These are phyloP conservation scores for Magnolia changhungtana DNA, from an alignment of 164 flowering plant species.

Conservation along the genomic window DNA sequence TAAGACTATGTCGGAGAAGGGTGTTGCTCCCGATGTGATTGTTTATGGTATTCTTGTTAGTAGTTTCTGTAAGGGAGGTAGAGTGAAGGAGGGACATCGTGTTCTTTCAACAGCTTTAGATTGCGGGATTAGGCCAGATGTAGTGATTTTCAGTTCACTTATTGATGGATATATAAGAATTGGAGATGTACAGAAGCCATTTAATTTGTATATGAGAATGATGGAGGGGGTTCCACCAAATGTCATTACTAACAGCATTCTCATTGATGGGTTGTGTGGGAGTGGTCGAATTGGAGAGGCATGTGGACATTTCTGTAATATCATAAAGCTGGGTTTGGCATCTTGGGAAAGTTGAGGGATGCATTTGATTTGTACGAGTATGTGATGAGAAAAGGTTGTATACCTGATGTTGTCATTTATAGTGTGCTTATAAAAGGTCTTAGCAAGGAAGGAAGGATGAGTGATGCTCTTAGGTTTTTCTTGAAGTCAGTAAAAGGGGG, in stretches of 20 bases:
- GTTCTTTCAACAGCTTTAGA: conserved; percentile 33
- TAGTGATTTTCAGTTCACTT: conserved; percentile 43
- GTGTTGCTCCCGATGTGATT: conserved; percentile 41
- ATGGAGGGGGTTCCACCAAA: conserved; percentile 38
- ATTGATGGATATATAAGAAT: conserved; percentile 40
- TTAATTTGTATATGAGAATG: conserved; percentile 35
- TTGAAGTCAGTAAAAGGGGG: conserved; percentile 26
- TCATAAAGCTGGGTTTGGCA: conserved; percentile 43
- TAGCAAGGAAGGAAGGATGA: conserved; percentile 36
- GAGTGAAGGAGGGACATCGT: conserved; percentile 31
- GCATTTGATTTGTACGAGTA: conserved; percentile 27
- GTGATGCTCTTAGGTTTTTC: conserved; percentile 44
- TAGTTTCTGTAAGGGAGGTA: conserved; percentile 39
- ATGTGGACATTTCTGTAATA: conserved; percentile 36
- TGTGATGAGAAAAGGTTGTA: conserved; percentile 31
- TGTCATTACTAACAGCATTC: conserved; percentile 40
- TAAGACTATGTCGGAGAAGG: conserved; percentile 31
- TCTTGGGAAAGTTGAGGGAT: conserved; percentile 34
- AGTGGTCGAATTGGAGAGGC: conserved; percentile 34
- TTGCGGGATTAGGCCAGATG: conserved; percentile 39
- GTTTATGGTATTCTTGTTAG: conserved; percentile 40
- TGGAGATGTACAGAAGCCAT: conserved; percentile 36
- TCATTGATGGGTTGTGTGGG: conserved; percentile 40
- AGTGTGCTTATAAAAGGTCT: conserved; percentile 42
- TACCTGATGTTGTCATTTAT: conserved; percentile 36